phyloP scores from a whole-genome alignment of 2,329 filamentous ascomycete species.

The Didymellaceae sp. region DNA sequence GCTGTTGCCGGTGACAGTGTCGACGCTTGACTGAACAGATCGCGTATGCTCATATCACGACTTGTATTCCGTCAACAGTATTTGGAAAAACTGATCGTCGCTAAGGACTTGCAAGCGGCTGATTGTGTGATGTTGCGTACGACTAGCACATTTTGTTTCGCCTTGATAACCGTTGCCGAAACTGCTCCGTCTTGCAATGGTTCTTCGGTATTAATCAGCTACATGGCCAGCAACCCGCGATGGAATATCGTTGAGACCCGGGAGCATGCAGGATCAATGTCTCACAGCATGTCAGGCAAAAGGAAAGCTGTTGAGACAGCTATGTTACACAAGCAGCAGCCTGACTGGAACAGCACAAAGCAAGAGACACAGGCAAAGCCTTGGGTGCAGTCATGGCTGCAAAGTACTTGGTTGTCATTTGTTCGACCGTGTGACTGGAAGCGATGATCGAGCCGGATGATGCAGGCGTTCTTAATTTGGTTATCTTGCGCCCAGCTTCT shows the following conservation, averaged over 20 bases:
- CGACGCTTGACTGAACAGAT: conserved; percentile 3
- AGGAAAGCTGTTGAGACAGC: background rate
- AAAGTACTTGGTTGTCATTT: conserved; percentile 17
- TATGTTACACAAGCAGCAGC: conserved; percentile 1
- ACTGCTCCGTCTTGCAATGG: too few relatives aligned
- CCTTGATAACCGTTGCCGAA: too few relatives aligned
- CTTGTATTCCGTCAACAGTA: too few relatives aligned
- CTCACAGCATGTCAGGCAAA: conserved; percentile 4
- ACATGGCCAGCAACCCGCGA: background rate
- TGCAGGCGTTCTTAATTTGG: conserved; percentile 16
- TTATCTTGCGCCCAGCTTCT: conserved; percentile 90
- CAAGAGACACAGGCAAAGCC: background rate
- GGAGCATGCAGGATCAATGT: conserved; percentile 4
- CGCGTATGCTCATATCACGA: too few relatives aligned
- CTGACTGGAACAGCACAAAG: background rate
- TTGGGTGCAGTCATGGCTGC: conserved; percentile 7
- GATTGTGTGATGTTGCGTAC: too few relatives aligned
- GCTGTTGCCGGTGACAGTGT: background rate
- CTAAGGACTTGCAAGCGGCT: too few relatives aligned
- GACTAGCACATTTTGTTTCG: too few relatives aligned
- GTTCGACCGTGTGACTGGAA: conserved; percentile 17
- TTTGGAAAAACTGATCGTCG: too few relatives aligned
- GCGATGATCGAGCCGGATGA: conserved; percentile 9
- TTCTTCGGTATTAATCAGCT: too few relatives aligned
- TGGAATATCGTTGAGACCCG: background rate